Evolutionary conservation across 257 asterid genomes (phyloP).

Genomic region (Datura wrightii): DNA sequence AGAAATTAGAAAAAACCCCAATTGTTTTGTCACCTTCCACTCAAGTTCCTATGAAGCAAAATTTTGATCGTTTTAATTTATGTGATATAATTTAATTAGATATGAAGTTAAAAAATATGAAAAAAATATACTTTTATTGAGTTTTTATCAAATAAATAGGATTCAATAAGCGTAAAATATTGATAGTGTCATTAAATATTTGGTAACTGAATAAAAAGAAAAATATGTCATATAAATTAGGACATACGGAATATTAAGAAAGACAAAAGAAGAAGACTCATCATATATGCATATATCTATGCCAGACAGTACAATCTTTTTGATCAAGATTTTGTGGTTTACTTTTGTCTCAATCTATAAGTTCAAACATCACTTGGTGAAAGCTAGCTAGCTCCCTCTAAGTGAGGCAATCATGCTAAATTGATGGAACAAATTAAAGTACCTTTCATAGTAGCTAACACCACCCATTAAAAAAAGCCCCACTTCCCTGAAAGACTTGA

Average conservation of each 20-base stretch:
- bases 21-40: slow-evolving; percentile 37
- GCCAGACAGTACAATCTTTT: slow-evolving; percentile 42
- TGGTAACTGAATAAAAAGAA: no score
- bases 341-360: slow-evolving; percentile 36
- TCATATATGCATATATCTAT: background rate
- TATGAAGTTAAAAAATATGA: no score
- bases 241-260: background rate
- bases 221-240: no score
- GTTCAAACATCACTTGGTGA: slow-evolving; percentile 29
- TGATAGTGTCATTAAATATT: no score
- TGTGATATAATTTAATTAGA: no score
- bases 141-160: no score
- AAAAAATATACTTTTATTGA: no score
- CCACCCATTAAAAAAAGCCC: background rate
- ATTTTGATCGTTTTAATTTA: background rate
- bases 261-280: slow-evolving; percentile 29
- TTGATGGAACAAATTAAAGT: slow-evolving; percentile 34
- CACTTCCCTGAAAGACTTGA: background rate
- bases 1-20: background rate
- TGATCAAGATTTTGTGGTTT: slow-evolving; percentile 9
- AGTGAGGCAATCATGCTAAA: slow-evolving; percentile 38
- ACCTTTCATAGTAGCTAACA: slow-evolving; percentile 27
- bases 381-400: slow-evolving; percentile 46
- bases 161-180: no score
- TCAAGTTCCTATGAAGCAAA: slow-evolving; percentile 36